A percentile compares a stretch with the other conserved stretches of the same genome.
phyloP scores from a whole-genome alignment of 2,329 filamentous ascomycete genomes.

The Stylonectria norvegica region DNA sequence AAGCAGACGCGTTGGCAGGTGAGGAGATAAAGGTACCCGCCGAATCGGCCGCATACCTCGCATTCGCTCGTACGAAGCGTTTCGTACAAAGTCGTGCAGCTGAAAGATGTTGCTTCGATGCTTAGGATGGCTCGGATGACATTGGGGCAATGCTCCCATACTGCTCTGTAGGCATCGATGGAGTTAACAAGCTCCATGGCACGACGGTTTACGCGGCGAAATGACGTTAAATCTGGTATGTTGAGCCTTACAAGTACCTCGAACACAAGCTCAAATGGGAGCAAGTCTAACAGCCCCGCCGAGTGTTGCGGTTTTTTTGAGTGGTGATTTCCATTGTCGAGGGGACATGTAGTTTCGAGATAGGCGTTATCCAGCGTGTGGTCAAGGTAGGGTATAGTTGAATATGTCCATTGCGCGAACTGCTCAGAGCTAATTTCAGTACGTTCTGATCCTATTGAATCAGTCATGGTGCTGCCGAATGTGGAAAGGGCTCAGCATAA shows the following conservation, averaged over 20 bases:
- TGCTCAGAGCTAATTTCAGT: too few relatives aligned
- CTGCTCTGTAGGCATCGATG: slow-evolving; percentile 30
- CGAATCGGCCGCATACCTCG: slow-evolving; percentile 35
- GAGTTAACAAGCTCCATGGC: slow-evolving; percentile 35
- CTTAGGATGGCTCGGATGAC: slow-evolving; percentile 31
- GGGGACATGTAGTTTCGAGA: slow-evolving; percentile 13
- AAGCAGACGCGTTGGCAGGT: slow-evolving; percentile 39
- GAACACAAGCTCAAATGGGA: slow-evolving; percentile 27
- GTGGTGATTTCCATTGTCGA: slow-evolving; percentile 24
- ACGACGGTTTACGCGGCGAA: slow-evolving; percentile 33
- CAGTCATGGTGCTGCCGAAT: too few relatives aligned
- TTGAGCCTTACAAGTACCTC: slow-evolving; percentile 29
- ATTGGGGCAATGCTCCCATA: slow-evolving; percentile 27
- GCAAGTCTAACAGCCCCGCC: slow-evolving; percentile 24
- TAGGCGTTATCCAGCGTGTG: slow-evolving; percentile 14
- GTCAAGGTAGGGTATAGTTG: too few relatives aligned
- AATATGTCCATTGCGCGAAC: too few relatives aligned
- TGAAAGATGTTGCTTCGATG: slow-evolving; percentile 28
- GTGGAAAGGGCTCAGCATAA: too few relatives aligned
- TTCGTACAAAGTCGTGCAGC: slow-evolving; percentile 31
- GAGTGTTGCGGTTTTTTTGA: not conserved
- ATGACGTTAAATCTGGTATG: slow-evolving; percentile 30
- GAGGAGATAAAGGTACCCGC: slow-evolving; percentile 36
- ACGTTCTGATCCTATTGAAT: too few relatives aligned
- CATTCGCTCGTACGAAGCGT: slow-evolving; percentile 32